These are phyloP conservation scores for Ampelocalamus luodianensis DNA, from an alignment of 176 grass and related monocot genomes.

Conservation along the genomic window DNA sequence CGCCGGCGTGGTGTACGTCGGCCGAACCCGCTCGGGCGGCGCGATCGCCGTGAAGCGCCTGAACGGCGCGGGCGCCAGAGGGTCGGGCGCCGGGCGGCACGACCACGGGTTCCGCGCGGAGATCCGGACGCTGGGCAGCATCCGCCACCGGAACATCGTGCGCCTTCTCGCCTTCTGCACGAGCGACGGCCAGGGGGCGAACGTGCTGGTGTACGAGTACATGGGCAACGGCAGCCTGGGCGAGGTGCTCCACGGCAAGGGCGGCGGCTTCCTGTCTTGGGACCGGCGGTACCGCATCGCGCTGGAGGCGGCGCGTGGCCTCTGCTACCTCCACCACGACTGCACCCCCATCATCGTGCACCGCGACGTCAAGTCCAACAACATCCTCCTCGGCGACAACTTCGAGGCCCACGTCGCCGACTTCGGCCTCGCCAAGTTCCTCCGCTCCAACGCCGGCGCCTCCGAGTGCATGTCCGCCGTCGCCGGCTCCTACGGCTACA, in stretches of 20 bases:
- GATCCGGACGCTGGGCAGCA: slow-evolving; percentile 86
- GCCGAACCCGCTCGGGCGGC: slow-evolving; percentile 45
- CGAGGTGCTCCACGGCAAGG: slow-evolving; percentile 75
- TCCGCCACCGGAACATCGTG: slow-evolving; percentile 94
- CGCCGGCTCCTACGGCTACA: slow-evolving; percentile 98
- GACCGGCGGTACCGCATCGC: slow-evolving; percentile 75
- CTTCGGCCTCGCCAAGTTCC: slow-evolving; percentile 97
- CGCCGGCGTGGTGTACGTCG: slow-evolving; percentile 78
- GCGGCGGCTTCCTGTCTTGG: slow-evolving; percentile 69
- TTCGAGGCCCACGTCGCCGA: slow-evolving; percentile 94
- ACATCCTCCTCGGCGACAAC: slow-evolving; percentile 73
- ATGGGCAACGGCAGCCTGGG: slow-evolving; percentile 85
- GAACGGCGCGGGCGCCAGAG: background rate
- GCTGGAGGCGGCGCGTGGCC: slow-evolving; percentile 77
- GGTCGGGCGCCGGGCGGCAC: slow-evolving; percentile 1
- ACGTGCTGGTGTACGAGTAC: slow-evolving; percentile 96
- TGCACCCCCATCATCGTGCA: slow-evolving; percentile 88
- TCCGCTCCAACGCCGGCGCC: slow-evolving; percentile 41
- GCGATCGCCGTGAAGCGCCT: slow-evolving; percentile 89
- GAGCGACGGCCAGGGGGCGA: slow-evolving; percentile 16
- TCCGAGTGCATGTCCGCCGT: slow-evolving; percentile 95
- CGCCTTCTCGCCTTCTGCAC: slow-evolving; percentile 82
- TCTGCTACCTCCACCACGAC: slow-evolving; percentile 98
- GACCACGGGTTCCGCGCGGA: slow-evolving; percentile 91
- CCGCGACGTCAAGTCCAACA: slow-evolving; percentile 98